A percentile compares a stretch with the other conserved stretches of the same genome.
Conservation (phyloP, 495 filamentous ascomycete genomes). For the Xylaria grammica region DNA sequence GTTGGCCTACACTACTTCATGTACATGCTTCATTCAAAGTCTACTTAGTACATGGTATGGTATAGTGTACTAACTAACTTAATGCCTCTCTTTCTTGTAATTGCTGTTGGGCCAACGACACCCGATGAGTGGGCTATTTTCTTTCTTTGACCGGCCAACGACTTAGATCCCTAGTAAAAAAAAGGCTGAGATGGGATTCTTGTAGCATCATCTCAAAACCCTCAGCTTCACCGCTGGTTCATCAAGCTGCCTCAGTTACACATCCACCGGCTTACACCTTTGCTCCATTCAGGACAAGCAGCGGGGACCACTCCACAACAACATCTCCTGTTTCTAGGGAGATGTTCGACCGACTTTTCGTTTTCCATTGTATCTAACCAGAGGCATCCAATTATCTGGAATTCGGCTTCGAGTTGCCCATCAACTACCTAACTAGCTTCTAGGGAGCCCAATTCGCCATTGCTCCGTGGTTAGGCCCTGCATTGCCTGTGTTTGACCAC, state of each 20-base stretch:
- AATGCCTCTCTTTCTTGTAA: neutral
- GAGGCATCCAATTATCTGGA: neutral
- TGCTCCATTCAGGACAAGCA: slow-evolving; percentile 18
- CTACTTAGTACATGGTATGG: no score
- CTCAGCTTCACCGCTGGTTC: slow-evolving; percentile 26
- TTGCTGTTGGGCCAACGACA: slow-evolving; percentile 7
- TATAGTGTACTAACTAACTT: no score
- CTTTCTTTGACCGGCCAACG: slow-evolving; percentile 24
- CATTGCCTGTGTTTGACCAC: neutral
- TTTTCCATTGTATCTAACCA: neutral
- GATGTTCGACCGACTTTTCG: slow-evolving; percentile 27
- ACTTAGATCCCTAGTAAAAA: neutral
- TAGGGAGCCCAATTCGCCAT: slow-evolving; percentile 10
- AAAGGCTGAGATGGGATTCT: neutral
- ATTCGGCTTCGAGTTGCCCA: slow-evolving; percentile 11
- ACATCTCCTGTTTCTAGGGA: slow-evolving; percentile 21
- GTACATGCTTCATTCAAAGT: no score
- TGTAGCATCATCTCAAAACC: slow-evolving; percentile 12
- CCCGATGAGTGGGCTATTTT: slow-evolving; percentile 15
- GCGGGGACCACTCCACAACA: slow-evolving; percentile 28
- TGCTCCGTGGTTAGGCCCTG: slow-evolving; percentile 1
- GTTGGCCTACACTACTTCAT: no score
- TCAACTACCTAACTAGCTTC: neutral
- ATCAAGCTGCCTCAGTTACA: slow-evolving; percentile 20
- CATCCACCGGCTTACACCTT: slow-evolving; percentile 17